Evolutionary conservation across 2,329 filamentous ascomycete genomes (phyloP).

Genomic region (Diaporthe citri): DNA sequence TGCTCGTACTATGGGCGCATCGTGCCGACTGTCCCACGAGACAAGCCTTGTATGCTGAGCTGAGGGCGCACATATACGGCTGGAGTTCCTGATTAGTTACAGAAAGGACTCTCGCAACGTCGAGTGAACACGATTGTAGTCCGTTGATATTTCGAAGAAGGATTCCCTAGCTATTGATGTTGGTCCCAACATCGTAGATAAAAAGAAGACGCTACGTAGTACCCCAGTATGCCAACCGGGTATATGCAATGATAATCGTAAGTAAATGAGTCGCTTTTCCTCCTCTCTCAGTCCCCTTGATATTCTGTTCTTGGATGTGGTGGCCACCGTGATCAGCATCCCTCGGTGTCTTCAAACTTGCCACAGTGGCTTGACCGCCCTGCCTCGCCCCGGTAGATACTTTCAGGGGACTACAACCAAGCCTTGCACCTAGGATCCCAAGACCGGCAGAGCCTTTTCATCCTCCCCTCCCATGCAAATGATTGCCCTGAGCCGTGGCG

Average conservation of each 20-base stretch:
- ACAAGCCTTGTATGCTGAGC: constrained; percentile 2
- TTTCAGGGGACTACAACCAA: neutral
- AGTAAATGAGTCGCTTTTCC: constrained; percentile 17
- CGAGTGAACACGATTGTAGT: neutral
- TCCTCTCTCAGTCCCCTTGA: neutral
- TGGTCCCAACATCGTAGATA: neutral
- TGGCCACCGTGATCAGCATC: neutral
- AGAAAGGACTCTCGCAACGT: no score
- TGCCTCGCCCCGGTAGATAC: neutral
- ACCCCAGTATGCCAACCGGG: constrained; percentile 23
- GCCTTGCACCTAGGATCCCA: neutral
- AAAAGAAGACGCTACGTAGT: constrained; percentile 17
- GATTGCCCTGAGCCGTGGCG: neutral
- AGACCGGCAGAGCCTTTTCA: neutral
- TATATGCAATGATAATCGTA: constrained; percentile 23
- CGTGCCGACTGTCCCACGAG: neutral
- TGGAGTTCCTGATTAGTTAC: no score
- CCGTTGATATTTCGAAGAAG: neutral
- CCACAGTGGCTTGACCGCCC: neutral
- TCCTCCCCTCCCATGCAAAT: neutral
- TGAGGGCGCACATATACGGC: neutral
- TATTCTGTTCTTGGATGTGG: no score
- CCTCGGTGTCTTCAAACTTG: neutral
- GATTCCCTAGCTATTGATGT: neutral
- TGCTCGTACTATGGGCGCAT: neutral